Conservation (phyloP, 2,329 filamentous ascomycete species). For the Hypoxylon sp. region DNA sequence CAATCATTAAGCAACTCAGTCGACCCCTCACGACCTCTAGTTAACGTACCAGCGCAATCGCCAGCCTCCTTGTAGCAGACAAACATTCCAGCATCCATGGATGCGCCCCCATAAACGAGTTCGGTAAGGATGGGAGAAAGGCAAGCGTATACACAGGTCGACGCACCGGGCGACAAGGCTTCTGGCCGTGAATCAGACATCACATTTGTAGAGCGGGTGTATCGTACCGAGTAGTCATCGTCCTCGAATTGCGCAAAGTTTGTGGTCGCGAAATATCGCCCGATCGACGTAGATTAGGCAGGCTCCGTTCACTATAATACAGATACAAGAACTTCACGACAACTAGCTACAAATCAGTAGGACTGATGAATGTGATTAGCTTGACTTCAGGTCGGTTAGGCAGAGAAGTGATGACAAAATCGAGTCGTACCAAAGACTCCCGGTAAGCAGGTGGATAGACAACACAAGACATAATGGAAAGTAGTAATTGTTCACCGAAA, state of each 20-base stretch:
- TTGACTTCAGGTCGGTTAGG: neutral
- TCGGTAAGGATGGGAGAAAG: too few relatives aligned
- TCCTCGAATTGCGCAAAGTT: constrained; percentile 1
- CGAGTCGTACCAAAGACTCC: neutral
- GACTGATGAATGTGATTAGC: neutral
- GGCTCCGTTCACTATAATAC: constrained; percentile 11
- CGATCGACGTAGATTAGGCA: constrained; percentile 6
- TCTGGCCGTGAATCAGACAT: neutral
- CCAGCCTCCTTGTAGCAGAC: constrained; percentile 1
- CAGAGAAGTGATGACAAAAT: neutral
- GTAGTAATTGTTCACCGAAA: neutral
- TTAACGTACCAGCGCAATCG: neutral
- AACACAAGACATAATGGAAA: too few relatives aligned
- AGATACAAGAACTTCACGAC: neutral
- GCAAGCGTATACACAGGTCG: neutral
- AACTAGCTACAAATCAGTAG: too few relatives aligned
- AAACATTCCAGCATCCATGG: too few relatives aligned
- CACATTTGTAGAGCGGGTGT: neutral
- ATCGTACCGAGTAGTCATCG: constrained; percentile 2
- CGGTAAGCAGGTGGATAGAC: neutral
- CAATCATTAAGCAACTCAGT: neutral
- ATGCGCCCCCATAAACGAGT: too few relatives aligned
- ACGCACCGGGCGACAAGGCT: neutral
- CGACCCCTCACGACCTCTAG: neutral
- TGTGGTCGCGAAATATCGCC: neutral